Percentiles rank a stretch among this genome's conserved stretches.
Evolutionary conservation across 768 basidiomycete species (phyloP).

Genomic region (Tremella mesenterica): DNA sequence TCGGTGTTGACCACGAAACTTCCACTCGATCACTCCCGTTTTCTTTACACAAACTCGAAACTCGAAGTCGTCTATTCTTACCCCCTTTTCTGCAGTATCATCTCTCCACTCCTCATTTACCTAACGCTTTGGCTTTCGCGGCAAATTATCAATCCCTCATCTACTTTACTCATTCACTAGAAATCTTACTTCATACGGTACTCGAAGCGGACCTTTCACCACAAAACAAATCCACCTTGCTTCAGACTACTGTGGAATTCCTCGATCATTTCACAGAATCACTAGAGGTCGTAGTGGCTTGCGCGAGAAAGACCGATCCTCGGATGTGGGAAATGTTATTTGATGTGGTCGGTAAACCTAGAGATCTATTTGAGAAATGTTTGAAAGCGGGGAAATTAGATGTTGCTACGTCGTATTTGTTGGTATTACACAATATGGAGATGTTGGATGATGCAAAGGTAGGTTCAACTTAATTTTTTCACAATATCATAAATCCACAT

Average conservation of each 20-base stretch:
- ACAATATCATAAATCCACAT: neutral
- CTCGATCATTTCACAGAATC: constrained; percentile 87
- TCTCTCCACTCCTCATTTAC: constrained; percentile 54
- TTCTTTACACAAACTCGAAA: constrained; percentile 82
- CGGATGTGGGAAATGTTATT: constrained; percentile 83
- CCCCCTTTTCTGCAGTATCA: constrained; percentile 83
- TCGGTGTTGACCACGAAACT: constrained; percentile 85
- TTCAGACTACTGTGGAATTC: constrained; percentile 73
- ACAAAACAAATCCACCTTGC: constrained; percentile 2
- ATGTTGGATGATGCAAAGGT: constrained; percentile 59
- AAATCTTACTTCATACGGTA: constrained; percentile 86
- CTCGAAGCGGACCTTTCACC: constrained; percentile 68
- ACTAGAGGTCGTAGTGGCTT: constrained; percentile 87
- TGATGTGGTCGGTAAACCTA: constrained; percentile 79
- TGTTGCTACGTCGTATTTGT: constrained; percentile 83
- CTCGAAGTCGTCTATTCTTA: constrained; percentile 66
- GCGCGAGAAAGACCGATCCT: constrained; percentile 92
- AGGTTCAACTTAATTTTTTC: constrained; percentile 2
- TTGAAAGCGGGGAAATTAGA: constrained; percentile 49
- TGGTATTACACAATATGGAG: constrained; percentile 88
- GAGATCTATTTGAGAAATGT: constrained; percentile 76
- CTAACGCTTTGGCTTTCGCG: constrained; percentile 77
- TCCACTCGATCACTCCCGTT: constrained; percentile 71
- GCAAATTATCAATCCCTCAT: constrained; percentile 77
- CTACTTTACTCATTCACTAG: constrained; percentile 86